Percentiles rank a stretch among this genome's conserved stretches.
These are phyloP conservation scores for Cytospora leucostoma DNA, from an alignment of 2,329 filamentous ascomycete genomes.

Conservation along the genomic window DNA sequence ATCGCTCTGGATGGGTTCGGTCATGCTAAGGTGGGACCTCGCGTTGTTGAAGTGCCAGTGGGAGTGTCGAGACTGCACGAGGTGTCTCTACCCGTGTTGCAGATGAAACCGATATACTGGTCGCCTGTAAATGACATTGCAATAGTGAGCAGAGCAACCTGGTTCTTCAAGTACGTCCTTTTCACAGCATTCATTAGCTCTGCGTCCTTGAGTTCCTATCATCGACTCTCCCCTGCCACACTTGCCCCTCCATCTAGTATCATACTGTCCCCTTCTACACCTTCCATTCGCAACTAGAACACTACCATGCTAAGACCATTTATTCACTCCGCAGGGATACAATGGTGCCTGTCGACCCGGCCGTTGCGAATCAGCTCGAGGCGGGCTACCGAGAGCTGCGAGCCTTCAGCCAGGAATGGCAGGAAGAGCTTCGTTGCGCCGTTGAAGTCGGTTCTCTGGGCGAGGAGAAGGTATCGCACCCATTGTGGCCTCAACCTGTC, in stretches of 20 bases:
- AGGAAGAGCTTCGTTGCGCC: constrained; percentile 85
- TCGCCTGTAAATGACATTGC: constrained; percentile 88
- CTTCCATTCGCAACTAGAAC: neutral
- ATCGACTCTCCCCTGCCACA: neutral
- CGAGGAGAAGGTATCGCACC: constrained; percentile 87
- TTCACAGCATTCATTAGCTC: neutral
- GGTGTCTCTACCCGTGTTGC: constrained; percentile 76
- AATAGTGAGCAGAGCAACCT: constrained; percentile 80
- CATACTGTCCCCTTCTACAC: neutral
- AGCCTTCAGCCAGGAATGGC: constrained; percentile 91
- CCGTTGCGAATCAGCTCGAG: constrained; percentile 89
- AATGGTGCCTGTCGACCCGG: constrained; percentile 84
- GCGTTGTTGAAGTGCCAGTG: constrained; percentile 68
- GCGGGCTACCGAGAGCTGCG: constrained; percentile 84
- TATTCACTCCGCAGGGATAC: constrained; percentile 58
- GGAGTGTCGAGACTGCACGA: constrained; percentile 88
- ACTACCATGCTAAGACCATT: constrained; percentile 14
- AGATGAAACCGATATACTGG: constrained; percentile 99
- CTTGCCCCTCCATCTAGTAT: neutral
- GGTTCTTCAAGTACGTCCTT: constrained; percentile 76
- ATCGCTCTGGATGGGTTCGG: neutral
- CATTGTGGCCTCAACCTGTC: constrained; percentile 70
- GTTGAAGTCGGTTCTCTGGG: constrained; percentile 86
- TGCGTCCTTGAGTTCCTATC: neutral
- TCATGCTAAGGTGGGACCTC: neutral